Percentiles rank a stretch among this genome's conserved stretches.
Conservation (phyloP, 768 basidiomycete species). For the Tulasnella sp. region DNA sequence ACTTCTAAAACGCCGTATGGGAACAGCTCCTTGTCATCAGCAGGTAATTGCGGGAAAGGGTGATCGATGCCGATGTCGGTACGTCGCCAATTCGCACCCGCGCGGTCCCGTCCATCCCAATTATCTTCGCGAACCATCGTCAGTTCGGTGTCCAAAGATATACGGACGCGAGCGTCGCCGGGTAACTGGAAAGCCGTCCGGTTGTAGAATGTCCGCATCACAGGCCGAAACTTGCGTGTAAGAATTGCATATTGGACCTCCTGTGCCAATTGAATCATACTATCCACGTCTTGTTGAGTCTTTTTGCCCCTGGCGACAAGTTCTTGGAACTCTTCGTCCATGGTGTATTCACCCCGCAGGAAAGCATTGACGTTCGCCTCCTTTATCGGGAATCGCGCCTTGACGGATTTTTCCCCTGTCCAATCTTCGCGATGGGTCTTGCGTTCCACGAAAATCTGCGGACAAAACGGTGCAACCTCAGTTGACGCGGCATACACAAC, state of each 20-base stretch:
- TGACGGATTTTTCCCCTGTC: slow-evolving; percentile 98
- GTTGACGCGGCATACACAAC: background rate
- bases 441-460: slow-evolving; percentile 33
- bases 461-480: background rate
- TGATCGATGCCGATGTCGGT: slow-evolving; percentile 87
- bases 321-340: slow-evolving; percentile 85
- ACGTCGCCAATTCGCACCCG: slow-evolving; percentile 84
- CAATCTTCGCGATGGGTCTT: slow-evolving; percentile 84
- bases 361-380: slow-evolving; percentile 89
- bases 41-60: slow-evolving; percentile 65
- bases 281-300: slow-evolving; percentile 77
- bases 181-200: slow-evolving; percentile 98
- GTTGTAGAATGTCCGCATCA: slow-evolving; percentile 96
- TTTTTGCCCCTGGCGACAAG: slow-evolving; percentile 86
- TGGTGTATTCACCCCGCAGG: slow-evolving; percentile 76
- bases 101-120: slow-evolving; percentile 73
- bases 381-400: slow-evolving; percentile 87
- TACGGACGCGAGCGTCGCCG: slow-evolving; percentile 95
- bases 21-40: slow-evolving; percentile 84
- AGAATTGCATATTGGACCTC: slow-evolving; percentile 90
- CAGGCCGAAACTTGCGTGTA: slow-evolving; percentile 69
- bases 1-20: slow-evolving; percentile 97
- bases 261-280: slow-evolving; percentile 91
- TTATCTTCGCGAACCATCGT: slow-evolving; percentile 92
- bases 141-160: slow-evolving; percentile 94